phyloP scores from a whole-genome alignment of 495 filamentous ascomycete genomes.

The Aeminium ludgeri region DNA sequence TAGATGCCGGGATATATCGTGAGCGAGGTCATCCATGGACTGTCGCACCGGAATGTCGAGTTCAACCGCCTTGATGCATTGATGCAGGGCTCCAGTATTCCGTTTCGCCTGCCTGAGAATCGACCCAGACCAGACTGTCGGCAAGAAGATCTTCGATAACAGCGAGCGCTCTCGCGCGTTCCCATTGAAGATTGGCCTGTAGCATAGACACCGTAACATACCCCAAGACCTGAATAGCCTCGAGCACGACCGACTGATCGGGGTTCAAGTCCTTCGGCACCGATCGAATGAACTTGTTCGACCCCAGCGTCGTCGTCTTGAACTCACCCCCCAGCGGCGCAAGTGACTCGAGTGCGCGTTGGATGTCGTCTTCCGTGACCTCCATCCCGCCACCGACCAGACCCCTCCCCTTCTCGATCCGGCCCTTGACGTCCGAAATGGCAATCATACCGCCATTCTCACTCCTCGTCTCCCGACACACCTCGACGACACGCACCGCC shows the following conservation, averaged over 20 bases:
- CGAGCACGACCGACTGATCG: slow-evolving; percentile 82
- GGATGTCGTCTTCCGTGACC: slow-evolving; percentile 74
- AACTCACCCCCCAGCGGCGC: slow-evolving; percentile 79
- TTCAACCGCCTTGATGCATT: slow-evolving; percentile 26
- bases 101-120: slow-evolving; percentile 67
- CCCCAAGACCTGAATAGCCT: slow-evolving; percentile 69
- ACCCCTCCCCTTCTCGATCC: slow-evolving; percentile 45
- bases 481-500: slow-evolving; percentile 81
- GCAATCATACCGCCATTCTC: slow-evolving; percentile 90
- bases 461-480: slow-evolving; percentile 68
- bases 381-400: slow-evolving; percentile 48
- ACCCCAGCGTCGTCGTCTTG: slow-evolving; percentile 62
- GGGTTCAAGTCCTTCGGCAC: slow-evolving; percentile 93
- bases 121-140: slow-evolving; percentile 88
- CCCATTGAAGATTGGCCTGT: slow-evolving; percentile 77
- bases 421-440: slow-evolving; percentile 60
- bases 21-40: too few relatives aligned
- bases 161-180: slow-evolving; percentile 65
- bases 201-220: slow-evolving; percentile 87
- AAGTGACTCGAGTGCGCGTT: slow-evolving; percentile 74
- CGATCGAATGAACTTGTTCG: slow-evolving; percentile 73
- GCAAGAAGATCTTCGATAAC: slow-evolving; percentile 81
- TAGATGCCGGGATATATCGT: too few relatives aligned
- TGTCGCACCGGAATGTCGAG: too few relatives aligned
- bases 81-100: slow-evolving; percentile 90